Evolutionary conservation across 441 rosid genomes (phyloP).

Genomic region (Gossypium davidsonii): DNA sequence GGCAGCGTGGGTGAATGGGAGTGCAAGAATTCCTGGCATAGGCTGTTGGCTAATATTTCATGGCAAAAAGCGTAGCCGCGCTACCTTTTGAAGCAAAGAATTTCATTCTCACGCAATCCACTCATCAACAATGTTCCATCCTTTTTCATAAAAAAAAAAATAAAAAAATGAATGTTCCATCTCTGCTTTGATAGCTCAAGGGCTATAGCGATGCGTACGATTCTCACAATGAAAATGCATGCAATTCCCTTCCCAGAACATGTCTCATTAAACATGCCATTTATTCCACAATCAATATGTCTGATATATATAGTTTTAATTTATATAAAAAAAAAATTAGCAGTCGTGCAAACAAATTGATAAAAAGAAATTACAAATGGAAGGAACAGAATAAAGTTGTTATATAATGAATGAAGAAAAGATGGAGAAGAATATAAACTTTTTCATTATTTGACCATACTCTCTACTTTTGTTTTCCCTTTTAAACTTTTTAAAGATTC

Average conservation of each 20-base stretch:
- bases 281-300: not conserved
- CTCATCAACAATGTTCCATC: not conserved
- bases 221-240: too few relatives aligned
- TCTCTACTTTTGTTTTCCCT: not conserved
- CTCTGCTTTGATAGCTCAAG: too few relatives aligned
- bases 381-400: not conserved
- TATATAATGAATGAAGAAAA: not conserved
- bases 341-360: not conserved
- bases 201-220: too few relatives aligned
- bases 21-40: not conserved
- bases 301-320: not conserved
- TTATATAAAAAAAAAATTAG: not conserved
- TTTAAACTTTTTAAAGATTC: too few relatives aligned
- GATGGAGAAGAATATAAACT: not conserved
- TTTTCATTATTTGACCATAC: not conserved
- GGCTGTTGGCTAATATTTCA: not conserved
- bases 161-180: too few relatives aligned
- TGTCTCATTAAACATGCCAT: too few relatives aligned
- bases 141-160: not conserved
- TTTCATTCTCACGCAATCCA: not conserved
- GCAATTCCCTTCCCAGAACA: too few relatives aligned
- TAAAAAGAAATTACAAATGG: not conserved
- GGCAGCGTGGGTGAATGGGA: not conserved
- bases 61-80: not conserved
- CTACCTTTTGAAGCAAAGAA: not conserved